Evolutionary conservation across 257 asterid genomes (phyloP), one percentile per base, ranked within the genome.

Genomic region (Ajuga chamaepitys): DNA sequence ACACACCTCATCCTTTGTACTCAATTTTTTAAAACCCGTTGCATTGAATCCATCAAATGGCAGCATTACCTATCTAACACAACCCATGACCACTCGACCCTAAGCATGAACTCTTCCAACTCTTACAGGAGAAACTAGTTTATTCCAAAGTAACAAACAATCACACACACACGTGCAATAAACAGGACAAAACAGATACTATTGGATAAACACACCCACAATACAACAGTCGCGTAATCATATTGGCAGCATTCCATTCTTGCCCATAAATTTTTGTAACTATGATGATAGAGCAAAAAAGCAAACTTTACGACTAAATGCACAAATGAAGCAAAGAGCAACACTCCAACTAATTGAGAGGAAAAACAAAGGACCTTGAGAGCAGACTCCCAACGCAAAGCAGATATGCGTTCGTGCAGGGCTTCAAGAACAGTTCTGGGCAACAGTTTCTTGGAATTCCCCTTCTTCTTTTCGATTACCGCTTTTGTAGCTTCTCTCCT

Each of bases 371-470:
- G 34, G 48, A 86, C 97, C 95, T 85, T 89, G 48, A 92, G 88
- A 67, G 98, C 98, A 20, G 98, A 92, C 50, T 89, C 97, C 98
- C 98, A 92, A 41, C 96, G 97, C 67, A 89, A 68, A 68, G 96
- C 94, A 37, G 97, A 82, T 64, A 89, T 84, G 70, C 98, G 95
- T 50, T 92, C 98, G 61, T 92, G 96, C 52, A 92, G 95, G 64
- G 97, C 91, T 71, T 92, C 95, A 21, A 92, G 98, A 60, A 92
- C 78, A 51, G 91, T 78, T 70, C 83, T 75, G 0, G 98, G 97
- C 76, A 87, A 57, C 10, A 92, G 74, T 68, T 77, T 85, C 82
- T 82, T 89, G 35, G 95, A 77, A 51, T 68, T 79, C 13, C 92
- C 93, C 57, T 81, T 82, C 81, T 91, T 91, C 77, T 81, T 92